Percentiles rank a stretch among this genome's conserved stretches.
These are phyloP conservation scores for Uronychia setigera DNA, from an alignment of 73 alveolate genomes.

Conservation along the genomic window DNA sequence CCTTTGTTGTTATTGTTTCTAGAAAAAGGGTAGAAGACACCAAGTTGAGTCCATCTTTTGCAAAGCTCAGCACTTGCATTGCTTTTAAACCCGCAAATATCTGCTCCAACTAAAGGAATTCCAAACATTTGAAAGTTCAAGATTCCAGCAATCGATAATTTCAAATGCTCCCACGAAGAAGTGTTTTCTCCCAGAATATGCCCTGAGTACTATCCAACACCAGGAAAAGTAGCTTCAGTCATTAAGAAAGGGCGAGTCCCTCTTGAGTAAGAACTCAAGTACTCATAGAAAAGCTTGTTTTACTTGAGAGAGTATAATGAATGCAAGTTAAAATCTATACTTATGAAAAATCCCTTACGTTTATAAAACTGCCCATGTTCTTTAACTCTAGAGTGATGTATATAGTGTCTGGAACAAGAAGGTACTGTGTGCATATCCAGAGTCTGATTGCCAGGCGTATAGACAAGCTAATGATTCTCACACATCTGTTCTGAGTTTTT, in stretches of 20 bases:
- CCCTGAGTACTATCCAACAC: constrained; percentile 86
- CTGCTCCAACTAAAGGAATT: constrained; percentile 95
- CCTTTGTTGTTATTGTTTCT: constrained; percentile 81
- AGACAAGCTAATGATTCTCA: neutral
- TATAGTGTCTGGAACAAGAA: constrained; percentile 22
- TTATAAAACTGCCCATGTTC: neutral
- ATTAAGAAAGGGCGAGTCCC: constrained; percentile 81
- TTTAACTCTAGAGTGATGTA: constrained; percentile 40
- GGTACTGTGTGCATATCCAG: neutral
- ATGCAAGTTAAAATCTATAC: constrained; percentile 57
- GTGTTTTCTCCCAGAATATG: constrained; percentile 96
- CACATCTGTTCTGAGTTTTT: neutral
- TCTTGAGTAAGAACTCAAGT: constrained; percentile 28
- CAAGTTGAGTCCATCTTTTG: constrained; percentile 86
- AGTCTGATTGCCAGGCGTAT: constrained; percentile 3
- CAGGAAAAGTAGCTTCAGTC: constrained; percentile 89
- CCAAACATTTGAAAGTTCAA: constrained; percentile 96
- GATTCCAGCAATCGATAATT: constrained; percentile 87
- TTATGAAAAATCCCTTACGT: neutral
- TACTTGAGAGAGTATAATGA: constrained; percentile 76
- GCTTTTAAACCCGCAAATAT: constrained; percentile 94
- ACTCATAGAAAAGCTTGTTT: constrained; percentile 66
- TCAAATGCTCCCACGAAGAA: constrained; percentile 82
- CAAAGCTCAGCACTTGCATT: constrained; percentile 76
- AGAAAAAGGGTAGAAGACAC: constrained; percentile 89